Conservation (phyloP, 1,139 yeast genomes). For the Yamadazyma atlantica region DNA sequence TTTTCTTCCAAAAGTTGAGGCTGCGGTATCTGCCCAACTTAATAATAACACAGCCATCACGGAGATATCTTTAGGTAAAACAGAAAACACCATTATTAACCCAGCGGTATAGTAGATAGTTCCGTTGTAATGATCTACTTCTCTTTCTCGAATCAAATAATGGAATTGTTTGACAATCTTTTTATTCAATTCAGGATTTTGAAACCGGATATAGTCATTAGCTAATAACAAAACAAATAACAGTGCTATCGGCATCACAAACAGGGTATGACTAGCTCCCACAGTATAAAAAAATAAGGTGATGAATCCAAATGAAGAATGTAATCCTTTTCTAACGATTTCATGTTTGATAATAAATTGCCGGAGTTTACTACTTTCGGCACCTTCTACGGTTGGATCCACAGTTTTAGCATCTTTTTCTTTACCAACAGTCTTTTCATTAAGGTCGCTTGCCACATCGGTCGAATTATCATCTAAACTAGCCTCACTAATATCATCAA, state of each 20-base stretch:
- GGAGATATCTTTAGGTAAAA: slow-evolving; percentile 79
- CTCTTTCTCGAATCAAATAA: slow-evolving; percentile 80
- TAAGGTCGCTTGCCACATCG: slow-evolving; percentile 16
- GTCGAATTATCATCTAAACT: slow-evolving; percentile 12
- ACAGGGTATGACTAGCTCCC: slow-evolving; percentile 55
- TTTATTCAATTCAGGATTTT: slow-evolving; percentile 58
- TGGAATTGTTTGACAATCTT: slow-evolving; percentile 68
- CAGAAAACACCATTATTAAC: slow-evolving; percentile 61
- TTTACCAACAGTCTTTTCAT: too few relatives aligned
- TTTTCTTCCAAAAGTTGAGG: slow-evolving; percentile 86
- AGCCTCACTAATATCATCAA: slow-evolving; percentile 11
- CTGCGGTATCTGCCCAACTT: slow-evolving; percentile 98
- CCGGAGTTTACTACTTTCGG: slow-evolving; percentile 30
- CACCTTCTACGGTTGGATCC: slow-evolving; percentile 2
- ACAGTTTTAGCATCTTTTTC: slow-evolving; percentile 13
- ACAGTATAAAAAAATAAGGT: slow-evolving; percentile 70
- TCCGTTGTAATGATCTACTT: slow-evolving; percentile 71
- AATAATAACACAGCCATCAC: slow-evolving; percentile 73
- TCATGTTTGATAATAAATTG: slow-evolving; percentile 74
- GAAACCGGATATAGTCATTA: slow-evolving; percentile 71
- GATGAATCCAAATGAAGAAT: slow-evolving; percentile 82
- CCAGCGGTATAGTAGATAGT: slow-evolving; percentile 85
- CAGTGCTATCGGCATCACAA: slow-evolving; percentile 57
- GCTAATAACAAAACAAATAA: slow-evolving; percentile 56
- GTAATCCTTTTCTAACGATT: slow-evolving; percentile 81